Base-by-base conservation (phyloP, 805 yeast genomes). In the Priceomyces carsonii region DNA sequence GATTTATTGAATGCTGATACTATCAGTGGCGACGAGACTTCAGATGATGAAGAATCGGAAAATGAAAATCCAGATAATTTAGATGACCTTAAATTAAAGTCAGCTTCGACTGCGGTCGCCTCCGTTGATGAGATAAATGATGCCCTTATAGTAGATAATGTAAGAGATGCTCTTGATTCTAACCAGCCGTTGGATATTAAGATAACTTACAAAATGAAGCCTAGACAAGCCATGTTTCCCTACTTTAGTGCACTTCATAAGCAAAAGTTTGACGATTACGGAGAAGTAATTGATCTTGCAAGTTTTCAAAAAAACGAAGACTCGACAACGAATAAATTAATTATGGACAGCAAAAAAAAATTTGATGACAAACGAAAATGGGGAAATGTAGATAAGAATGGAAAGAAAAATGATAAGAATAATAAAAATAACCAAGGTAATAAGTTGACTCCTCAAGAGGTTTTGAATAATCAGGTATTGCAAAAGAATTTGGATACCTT, bases 241-340 rank as follows among this genome's bases (percentile, higher is more conserved):
- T 84, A 67, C 47, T 63, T 77, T 24, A 73, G 75, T 1, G 44
- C 45, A 17, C 42, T 52, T 6, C 73, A 69, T 31, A 76, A 77
- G 47, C 64, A 74, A 16, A 78, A 84, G 45, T 64, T 72, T 30
- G 98, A 93, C 53, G 97, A 91, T 45, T 93, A 91, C 57, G 99
- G 99, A 19, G 82, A 79, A 37, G 61, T 81, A 2, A 80, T 90
- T 14, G 80, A 82, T 42, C 73, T 73, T 27, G 75, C 78, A 24
- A 83, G 82, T 47, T 84, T 81, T 50, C 73, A 70, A 43, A 71
- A 71, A 36, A 66, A 69, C 31, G 85, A 79, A 44, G 82, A 77
- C 46, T 62, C 53, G 15, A 52, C 59, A 22, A 62, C 63, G 39
- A 54, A 47, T 16, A 59, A 61, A 42, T 57, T 62, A 22, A 63